Conservation (phyloP, 2,329 filamentous ascomycete genomes). For the Xylariales sp. region DNA sequence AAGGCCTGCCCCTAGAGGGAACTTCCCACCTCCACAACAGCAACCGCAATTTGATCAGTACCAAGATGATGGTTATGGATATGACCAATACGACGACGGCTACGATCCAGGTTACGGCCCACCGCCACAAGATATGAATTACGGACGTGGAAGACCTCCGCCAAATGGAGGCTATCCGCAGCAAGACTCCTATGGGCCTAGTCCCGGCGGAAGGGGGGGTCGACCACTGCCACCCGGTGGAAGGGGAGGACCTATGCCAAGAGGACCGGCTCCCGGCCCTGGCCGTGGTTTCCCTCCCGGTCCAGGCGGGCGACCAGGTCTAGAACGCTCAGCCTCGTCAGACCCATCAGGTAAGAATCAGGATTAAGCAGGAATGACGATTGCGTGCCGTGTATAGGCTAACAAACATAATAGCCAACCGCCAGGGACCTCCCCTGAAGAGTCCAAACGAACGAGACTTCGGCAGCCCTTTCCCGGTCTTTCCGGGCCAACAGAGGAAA, state of each 20-base stretch:
- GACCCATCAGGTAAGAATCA: conserved; percentile 28
- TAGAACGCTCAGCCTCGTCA: conserved; percentile 31
- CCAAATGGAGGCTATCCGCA: conserved; percentile 33
- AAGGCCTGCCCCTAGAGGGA: conserved; percentile 29
- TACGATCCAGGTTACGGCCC: conserved; percentile 36
- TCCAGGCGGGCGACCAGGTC: conserved; percentile 35
- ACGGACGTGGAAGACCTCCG: conserved; percentile 37
- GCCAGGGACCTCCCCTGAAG: conserved; percentile 16
- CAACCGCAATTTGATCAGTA: conserved; percentile 12
- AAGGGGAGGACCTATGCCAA: conserved; percentile 38
- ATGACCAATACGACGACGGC: conserved; percentile 37
- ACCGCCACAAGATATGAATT: conserved; percentile 38
- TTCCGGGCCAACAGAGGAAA: conserved; percentile 35
- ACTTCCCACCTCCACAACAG: conserved; percentile 21
- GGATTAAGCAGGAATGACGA: background rate
- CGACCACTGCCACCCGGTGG: conserved; percentile 37
- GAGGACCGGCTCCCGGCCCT: conserved; percentile 20
- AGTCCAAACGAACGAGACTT: conserved; percentile 30
- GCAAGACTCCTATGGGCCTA: conserved; percentile 41
- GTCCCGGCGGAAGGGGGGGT: conserved; percentile 34
- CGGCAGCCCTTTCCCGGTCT: conserved; percentile 37
- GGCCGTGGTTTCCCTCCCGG: conserved; percentile 22
- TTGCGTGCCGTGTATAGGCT: conserved; percentile 11
- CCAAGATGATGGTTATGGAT: conserved; percentile 37
- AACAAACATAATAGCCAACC: conserved; percentile 18